These are phyloP conservation scores for Phytopythium helicoides DNA, from an alignment of 352 stramenopile species.

Conservation along the genomic window DNA sequence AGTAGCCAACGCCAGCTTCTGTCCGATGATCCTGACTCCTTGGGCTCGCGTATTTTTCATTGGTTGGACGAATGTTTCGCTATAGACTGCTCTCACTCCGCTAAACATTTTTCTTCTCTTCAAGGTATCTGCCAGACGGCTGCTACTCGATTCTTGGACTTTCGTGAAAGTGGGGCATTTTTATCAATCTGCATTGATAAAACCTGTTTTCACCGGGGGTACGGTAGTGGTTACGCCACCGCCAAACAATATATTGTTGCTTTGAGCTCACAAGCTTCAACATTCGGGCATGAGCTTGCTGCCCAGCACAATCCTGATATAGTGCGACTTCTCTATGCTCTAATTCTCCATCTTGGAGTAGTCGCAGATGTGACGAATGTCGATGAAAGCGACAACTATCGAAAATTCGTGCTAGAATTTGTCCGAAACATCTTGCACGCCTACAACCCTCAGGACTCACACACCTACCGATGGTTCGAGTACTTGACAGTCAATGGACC, in stretches of 20 bases:
- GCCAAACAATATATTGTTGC: slow-evolving; percentile 43
- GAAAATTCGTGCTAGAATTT: not conserved
- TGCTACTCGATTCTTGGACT: not conserved
- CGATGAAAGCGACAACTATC: not conserved
- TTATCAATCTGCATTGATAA: slow-evolving; percentile 36
- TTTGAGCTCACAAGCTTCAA: slow-evolving; percentile 10
- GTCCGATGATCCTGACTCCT: slow-evolving; percentile 10
- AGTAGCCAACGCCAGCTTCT: slow-evolving; percentile 11
- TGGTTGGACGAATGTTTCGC: slow-evolving; percentile 69
- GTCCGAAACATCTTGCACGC: not conserved
- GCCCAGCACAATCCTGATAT: slow-evolving; percentile 15
- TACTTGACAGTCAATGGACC: not conserved
- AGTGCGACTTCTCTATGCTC: slow-evolving; percentile 37
- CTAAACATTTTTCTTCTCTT: not conserved
- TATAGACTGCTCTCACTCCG: slow-evolving; percentile 23
- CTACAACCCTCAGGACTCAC: not conserved
- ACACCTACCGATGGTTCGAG: not conserved
- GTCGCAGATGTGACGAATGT: slow-evolving; percentile 2
- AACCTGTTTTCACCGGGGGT: slow-evolving; percentile 27
- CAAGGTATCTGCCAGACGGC: not conserved
- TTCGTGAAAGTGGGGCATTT: not conserved
- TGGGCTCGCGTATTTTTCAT: slow-evolving; percentile 20
- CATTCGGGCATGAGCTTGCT: slow-evolving; percentile 6
- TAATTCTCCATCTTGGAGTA: slow-evolving; percentile 50
- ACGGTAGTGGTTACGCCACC: slow-evolving; percentile 23